phyloP scores from a whole-genome alignment of 2,329 filamentous ascomycete genomes.

The Mycosphaerella arachidis region DNA sequence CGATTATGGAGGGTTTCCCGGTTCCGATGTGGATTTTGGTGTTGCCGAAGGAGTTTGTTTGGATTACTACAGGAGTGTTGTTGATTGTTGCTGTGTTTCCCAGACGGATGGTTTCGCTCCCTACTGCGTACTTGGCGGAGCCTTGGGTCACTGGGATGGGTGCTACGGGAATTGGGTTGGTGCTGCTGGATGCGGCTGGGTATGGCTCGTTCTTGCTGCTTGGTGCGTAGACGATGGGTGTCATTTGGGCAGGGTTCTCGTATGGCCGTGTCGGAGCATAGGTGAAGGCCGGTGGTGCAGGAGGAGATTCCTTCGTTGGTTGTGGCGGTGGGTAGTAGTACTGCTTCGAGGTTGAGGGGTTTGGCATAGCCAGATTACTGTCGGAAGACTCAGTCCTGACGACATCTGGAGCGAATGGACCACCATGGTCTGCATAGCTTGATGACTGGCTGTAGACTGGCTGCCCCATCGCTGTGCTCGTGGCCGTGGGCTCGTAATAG shows the following conservation, averaged over 20 bases:
- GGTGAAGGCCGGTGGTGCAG: constrained; percentile 3
- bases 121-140: neutral
- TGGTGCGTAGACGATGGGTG: neutral
- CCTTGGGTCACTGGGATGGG: neutral
- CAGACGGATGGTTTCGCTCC: too few species aligned
- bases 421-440: neutral
- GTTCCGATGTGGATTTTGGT: neutral
- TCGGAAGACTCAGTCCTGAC: neutral
- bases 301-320: neutral
- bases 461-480: neutral
- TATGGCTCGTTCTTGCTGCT: neutral
- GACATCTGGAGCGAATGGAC: neutral
- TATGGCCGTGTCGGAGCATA: constrained; percentile 5
- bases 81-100: too few species aligned
- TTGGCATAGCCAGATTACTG: neutral
- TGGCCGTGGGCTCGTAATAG: neutral
- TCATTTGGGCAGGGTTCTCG: neutral
- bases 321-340: neutral
- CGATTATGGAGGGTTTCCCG: neutral
- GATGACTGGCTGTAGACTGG: neutral
- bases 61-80: too few species aligned
- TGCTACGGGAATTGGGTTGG: neutral
- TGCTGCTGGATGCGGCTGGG: neutral
- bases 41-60: too few species aligned
- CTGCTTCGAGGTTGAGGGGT: neutral